Evolutionary conservation across 352 stramenopile genomes (phyloP).

Genomic region (Globisporangium emineosum): DNA sequence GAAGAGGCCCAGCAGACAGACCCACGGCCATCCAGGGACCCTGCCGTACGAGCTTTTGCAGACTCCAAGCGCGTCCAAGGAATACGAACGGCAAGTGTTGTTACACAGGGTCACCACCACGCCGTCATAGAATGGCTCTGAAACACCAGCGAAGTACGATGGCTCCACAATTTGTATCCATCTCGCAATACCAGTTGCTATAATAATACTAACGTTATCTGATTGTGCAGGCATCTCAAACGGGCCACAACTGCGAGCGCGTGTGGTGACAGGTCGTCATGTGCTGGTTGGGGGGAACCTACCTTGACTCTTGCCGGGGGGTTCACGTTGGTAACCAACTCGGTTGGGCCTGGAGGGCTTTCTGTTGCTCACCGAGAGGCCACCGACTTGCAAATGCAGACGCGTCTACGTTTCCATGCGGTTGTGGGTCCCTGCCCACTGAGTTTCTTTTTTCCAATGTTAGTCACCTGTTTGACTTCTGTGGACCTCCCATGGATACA

Average conservation of each 20-base stretch:
- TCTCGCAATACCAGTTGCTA: not conserved
- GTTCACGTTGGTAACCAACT: no score
- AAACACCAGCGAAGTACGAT: not conserved
- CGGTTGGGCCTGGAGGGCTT: no score
- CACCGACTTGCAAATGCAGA: no score
- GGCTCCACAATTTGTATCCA: not conserved
- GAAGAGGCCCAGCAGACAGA: not conserved
- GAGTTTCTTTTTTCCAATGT: not conserved
- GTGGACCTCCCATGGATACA: not conserved
- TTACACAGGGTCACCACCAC: no score
- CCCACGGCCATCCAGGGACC: no score
- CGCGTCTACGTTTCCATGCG: not conserved
- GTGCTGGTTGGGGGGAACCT: no score
- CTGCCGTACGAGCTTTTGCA: not conserved
- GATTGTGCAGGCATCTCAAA: not conserved
- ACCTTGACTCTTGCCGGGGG: no score
- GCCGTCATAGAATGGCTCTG: no score
- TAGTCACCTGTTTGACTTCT: not conserved
- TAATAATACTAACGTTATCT: no score
- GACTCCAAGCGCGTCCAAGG: not conserved
- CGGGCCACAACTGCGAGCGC: not conserved
- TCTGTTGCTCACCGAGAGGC: no score
- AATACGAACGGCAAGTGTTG: no score
- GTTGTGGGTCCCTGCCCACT: not conserved
- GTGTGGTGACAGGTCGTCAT: no score